A percentile compares a stretch with the other conserved stretches of the same genome.
phyloP scores from a whole-genome alignment of 345 rosid genomes.

The Syzygium grande region DNA sequence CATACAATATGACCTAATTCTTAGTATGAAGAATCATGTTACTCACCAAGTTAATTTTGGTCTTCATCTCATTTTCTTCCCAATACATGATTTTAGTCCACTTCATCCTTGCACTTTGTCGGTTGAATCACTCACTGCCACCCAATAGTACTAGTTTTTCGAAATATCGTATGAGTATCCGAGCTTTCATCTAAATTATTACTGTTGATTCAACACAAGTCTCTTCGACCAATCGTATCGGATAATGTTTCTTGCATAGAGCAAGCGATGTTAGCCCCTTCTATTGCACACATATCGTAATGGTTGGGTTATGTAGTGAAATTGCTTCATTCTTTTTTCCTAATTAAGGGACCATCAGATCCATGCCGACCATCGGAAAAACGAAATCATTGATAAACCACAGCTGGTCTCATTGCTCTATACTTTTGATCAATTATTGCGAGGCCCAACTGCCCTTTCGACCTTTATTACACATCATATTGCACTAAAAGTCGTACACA shows the following conservation, averaged over 20 bases:
- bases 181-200: background rate
- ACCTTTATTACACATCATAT: background rate
- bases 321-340: background rate
- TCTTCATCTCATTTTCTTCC: background rate
- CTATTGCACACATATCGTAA: background rate
- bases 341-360: background rate
- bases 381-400: background rate
- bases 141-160: background rate
- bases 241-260: background rate
- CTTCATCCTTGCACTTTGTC: background rate
- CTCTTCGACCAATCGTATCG: background rate
- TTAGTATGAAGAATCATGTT: background rate
- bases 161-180: background rate
- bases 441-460: background rate
- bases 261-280: background rate
- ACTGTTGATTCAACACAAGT: background rate
- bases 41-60: background rate
- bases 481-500: background rate
- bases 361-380: background rate
- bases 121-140: background rate
- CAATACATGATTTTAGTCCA: background rate
- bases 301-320: background rate
- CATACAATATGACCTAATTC: background rate
- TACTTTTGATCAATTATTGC: background rate
- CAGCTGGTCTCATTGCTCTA: background rate